Evolutionary conservation across 2,329 filamentous ascomycete genomes (phyloP).

Genomic region (Leptographium wingfieldii): DNA sequence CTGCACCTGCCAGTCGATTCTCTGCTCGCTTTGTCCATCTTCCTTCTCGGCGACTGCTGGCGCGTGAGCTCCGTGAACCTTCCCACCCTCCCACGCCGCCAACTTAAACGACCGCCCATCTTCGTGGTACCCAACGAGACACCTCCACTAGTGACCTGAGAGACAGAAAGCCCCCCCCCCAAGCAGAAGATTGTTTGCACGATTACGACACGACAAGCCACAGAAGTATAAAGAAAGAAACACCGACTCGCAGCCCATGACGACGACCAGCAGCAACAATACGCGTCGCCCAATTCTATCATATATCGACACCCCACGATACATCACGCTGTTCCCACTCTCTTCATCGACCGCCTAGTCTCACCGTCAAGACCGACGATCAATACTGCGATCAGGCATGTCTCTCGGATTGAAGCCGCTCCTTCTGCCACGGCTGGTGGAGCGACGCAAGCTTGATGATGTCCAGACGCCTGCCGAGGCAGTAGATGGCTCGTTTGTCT

Average conservation of each 20-base stretch:
- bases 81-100: not conserved
- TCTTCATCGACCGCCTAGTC: not conserved
- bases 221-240: not conserved
- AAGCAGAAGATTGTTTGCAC: not conserved
- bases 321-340: not conserved
- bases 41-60: no score
- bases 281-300: not conserved
- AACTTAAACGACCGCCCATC: not conserved
- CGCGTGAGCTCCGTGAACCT: no score
- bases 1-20: no score
- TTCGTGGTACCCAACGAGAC: not conserved
- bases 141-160: no score
- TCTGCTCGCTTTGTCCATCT: no score
- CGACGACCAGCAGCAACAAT: not conserved
- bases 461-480: conserved; percentile 15
- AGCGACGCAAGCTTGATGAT: conserved; percentile 30
- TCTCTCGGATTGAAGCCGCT: conserved; percentile 39
- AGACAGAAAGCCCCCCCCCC: no score
- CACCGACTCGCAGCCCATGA: not conserved
- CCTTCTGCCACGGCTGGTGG: conserved; percentile 39
- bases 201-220: not conserved
- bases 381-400: conserved; percentile 20
- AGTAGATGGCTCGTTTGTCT: conserved; percentile 24
- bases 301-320: not conserved
- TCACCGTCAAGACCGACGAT: not conserved